A percentile compares a stretch with the other conserved stretches of the same genome.
Conservation (phyloP, 345 rosid species). For the Rhodomyrtus tomentosa region DNA sequence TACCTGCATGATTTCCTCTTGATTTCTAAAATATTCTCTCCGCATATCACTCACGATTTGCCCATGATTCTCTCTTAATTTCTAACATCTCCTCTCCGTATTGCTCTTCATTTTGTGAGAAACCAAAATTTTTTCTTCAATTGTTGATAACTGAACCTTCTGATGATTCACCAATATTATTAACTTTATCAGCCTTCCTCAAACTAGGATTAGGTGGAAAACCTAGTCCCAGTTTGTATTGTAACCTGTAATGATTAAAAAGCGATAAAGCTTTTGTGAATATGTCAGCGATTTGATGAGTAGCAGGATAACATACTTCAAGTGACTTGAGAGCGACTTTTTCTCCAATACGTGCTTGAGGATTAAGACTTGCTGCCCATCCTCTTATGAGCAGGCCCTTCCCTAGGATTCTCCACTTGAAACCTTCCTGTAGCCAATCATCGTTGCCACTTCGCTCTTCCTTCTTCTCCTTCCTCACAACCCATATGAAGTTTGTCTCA, state of each 20-base stretch:
- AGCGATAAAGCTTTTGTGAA: not conserved
- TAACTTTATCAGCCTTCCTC: not conserved
- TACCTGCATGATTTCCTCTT: not conserved
- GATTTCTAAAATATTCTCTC: not conserved
- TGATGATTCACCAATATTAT: not conserved
- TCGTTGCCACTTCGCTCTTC: not conserved
- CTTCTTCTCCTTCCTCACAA: not conserved
- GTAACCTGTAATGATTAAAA: no score
- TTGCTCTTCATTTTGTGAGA: no score
- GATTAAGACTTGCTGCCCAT: no score
- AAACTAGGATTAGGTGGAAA: not conserved
- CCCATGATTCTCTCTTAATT: not conserved
- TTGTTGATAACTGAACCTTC: not conserved
- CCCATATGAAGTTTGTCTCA: not conserved
- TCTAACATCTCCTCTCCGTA: no score
- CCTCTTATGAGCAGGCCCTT: not conserved
- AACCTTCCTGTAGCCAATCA: not conserved
- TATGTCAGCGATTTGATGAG: not conserved
- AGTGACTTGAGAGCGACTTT: not conserved
- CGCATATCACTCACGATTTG: no score
- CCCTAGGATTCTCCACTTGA: slow-evolving; percentile 15
- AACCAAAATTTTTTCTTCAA: no score
- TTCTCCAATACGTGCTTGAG: no score
- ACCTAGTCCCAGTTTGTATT: not conserved
- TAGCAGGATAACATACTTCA: not conserved